A percentile compares a stretch with the other conserved stretches of the same genome.
Conservation (phyloP, 192 early-diverging fungal species). For the Coemansia sp. region DNA sequence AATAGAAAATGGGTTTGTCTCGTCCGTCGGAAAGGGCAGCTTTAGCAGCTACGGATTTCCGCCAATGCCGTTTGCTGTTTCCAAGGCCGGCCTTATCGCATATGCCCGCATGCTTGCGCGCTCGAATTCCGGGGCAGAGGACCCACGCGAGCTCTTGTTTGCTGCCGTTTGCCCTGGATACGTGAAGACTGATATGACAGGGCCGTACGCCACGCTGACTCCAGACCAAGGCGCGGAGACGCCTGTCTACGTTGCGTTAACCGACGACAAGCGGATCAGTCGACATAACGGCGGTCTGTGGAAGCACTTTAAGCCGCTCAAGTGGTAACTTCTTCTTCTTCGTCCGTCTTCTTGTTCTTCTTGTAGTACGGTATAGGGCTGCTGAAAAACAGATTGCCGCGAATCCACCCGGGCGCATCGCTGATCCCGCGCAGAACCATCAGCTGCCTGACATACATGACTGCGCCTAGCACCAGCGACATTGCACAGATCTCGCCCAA, state of each 20-base stretch:
- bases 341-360: neutral
- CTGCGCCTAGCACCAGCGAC: slow-evolving; percentile 22
- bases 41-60: slow-evolving; percentile 44
- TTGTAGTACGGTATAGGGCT: slow-evolving; percentile 30
- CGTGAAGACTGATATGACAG: slow-evolving; percentile 44
- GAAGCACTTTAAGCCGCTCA: slow-evolving; percentile 43
- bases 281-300: slow-evolving; percentile 50
- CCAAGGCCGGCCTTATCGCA: slow-evolving; percentile 51
- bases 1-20: slow-evolving; percentile 50
- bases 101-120: slow-evolving; percentile 49
- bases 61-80: slow-evolving; percentile 52
- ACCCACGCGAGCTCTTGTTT: slow-evolving; percentile 39
- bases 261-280: slow-evolving; percentile 33
- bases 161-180: slow-evolving; percentile 52
- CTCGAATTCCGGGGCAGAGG: neutral
- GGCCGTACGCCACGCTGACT: slow-evolving; percentile 41
- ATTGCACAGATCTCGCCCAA: slow-evolving; percentile 44
- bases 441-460: slow-evolving; percentile 27
- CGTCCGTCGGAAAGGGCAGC: slow-evolving; percentile 42
- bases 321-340: slow-evolving; percentile 20
- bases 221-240: slow-evolving; percentile 51
- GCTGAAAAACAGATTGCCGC: slow-evolving; percentile 21
- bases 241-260: slow-evolving; percentile 41
- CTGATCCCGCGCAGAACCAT: slow-evolving; percentile 11
- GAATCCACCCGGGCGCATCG: slow-evolving; percentile 32